These are phyloP conservation scores for Hanseniaspora sp. DNA, from an alignment of 1,139 yeast species.

Conservation along the genomic window DNA sequence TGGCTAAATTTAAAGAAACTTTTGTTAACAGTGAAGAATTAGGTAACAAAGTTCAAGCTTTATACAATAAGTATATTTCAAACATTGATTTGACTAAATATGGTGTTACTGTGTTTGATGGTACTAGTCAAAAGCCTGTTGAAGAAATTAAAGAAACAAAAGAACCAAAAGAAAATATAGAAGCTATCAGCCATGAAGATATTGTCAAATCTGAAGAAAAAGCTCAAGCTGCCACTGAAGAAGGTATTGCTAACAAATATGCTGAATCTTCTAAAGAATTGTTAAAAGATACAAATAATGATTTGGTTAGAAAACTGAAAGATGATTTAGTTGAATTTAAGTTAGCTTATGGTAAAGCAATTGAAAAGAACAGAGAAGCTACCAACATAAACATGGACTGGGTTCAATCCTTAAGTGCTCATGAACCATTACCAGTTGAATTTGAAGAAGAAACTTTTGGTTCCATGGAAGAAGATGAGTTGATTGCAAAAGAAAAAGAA, in stretches of 20 bases:
- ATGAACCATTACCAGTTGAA: slow-evolving; percentile 27
- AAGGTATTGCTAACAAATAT: slow-evolving; percentile 19
- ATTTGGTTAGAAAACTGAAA: slow-evolving; percentile 11
- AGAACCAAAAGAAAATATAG: slow-evolving; percentile 35
- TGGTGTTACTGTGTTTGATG: background rate
- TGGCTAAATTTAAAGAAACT: slow-evolving; percentile 2
- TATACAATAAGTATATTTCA: slow-evolving; percentile 10
- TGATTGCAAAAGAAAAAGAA: slow-evolving; percentile 43
- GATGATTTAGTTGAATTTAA: slow-evolving; percentile 10
- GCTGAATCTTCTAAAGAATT: slow-evolving; percentile 19
- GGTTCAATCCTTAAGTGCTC: slow-evolving; percentile 1
- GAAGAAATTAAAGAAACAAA: slow-evolving; percentile 42
- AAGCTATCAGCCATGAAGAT: background rate
- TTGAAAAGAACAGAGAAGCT: slow-evolving; percentile 4
- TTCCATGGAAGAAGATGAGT: slow-evolving; percentile 38
- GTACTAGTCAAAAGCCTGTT: background rate
- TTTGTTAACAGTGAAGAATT: background rate
- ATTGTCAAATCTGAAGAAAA: slow-evolving; percentile 1
- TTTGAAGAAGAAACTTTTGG: slow-evolving; percentile 35
- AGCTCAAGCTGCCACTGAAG: slow-evolving; percentile 10
- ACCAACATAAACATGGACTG: slow-evolving; percentile 7
- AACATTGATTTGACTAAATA: slow-evolving; percentile 5
- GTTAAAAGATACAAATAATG: slow-evolving; percentile 20
- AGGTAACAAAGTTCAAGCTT: slow-evolving; percentile 5
- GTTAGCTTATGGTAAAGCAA: slow-evolving; percentile 9